Base-by-base conservation (phyloP, 441 rosid genomes). In the Mallotus japonicus region DNA sequence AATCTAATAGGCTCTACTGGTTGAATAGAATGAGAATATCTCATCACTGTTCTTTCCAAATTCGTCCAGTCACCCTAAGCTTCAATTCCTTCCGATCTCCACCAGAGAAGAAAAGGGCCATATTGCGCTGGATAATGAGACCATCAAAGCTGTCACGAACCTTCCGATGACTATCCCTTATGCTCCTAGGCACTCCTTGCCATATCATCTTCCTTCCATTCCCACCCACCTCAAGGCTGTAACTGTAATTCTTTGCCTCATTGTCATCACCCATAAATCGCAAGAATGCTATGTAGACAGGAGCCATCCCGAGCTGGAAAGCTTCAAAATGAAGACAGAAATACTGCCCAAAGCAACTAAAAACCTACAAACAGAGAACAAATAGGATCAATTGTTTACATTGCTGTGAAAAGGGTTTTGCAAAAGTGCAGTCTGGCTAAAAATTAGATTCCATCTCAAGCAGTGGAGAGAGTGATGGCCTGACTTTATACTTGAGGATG, bases 201-300 rank as follows among this genome's bases (percentile, higher is more conserved):
- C 92, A 90, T 64, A 75, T 78, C 87, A 90, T 73, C 84, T 88
- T 88, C 81, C 91, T 83, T 59, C 91, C 91, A 17, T 84, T 87
- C n/a, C 92, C 95, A 22, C 95, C 89, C 13, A 90, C 95, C 79
- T 88, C 92, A 0, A 90, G 92, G 69, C 95, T 87, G 83, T 90
- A 90, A 78, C 83, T 86, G 63, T 86, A 88, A 76, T 86, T 86
- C 80, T 83, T 87, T 6, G 95, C 92, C 71, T 85, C 92, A 20
- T 82, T 80, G 67, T 90, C 92, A 6, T 87, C 89, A 5, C 95
- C 95, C 95, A 87, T 88, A 56, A 88, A 90, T 64, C 95, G 82
- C 70, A 86, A 71, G 81, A 88, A 90, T 63, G 95, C 95, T 57
- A 87, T 85, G 80, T 88, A 90, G 34, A 90, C 92, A 0, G 95